Percentiles rank a stretch among this genome's conserved stretches.
Evolutionary conservation across 1,284 basidiomycete species (phyloP).

Genomic region (Ganoderma leucocontextum): DNA sequence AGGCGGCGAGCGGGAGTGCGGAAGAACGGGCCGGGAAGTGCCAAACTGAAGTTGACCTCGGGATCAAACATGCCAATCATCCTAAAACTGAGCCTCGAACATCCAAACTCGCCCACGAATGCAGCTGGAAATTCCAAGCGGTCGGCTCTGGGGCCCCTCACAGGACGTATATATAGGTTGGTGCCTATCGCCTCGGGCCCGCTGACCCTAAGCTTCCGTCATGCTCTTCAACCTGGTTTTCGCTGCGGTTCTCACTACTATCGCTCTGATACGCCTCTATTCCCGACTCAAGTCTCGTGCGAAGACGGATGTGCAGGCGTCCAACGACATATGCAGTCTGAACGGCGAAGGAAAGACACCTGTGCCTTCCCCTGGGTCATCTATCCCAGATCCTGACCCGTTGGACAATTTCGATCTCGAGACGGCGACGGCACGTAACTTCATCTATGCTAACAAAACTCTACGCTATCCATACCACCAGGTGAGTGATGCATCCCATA

Average conservation of each 20-base stretch:
- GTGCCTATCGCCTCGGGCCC: background rate
- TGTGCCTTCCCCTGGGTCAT: background rate
- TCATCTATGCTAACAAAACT: slow-evolving; percentile 48
- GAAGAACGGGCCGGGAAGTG: background rate
- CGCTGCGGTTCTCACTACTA: background rate
- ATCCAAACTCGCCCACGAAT: background rate
- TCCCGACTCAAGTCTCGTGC: background rate
- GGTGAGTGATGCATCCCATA: slow-evolving; percentile 23
- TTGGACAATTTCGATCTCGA: slow-evolving; percentile 39
- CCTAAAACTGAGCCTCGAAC: background rate
- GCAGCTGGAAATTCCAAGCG: background rate
- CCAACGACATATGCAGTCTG: background rate
- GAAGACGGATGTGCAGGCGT: background rate
- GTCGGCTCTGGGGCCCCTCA: background rate
- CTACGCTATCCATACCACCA: slow-evolving; percentile 47
- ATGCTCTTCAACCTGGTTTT: background rate
- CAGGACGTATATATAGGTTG: background rate
- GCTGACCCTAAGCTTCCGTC: background rate
- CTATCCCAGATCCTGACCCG: slow-evolving; percentile 40
- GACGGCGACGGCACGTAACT: slow-evolving; percentile 44
- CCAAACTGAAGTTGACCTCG: background rate
- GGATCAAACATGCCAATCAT: background rate
- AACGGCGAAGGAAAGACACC: background rate
- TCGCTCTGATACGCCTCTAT: background rate
- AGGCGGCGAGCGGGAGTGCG: too few species aligned